These are phyloP conservation scores for Vicia sativa DNA, from an alignment of 306 rosid genomes.

Conservation along the genomic window DNA sequence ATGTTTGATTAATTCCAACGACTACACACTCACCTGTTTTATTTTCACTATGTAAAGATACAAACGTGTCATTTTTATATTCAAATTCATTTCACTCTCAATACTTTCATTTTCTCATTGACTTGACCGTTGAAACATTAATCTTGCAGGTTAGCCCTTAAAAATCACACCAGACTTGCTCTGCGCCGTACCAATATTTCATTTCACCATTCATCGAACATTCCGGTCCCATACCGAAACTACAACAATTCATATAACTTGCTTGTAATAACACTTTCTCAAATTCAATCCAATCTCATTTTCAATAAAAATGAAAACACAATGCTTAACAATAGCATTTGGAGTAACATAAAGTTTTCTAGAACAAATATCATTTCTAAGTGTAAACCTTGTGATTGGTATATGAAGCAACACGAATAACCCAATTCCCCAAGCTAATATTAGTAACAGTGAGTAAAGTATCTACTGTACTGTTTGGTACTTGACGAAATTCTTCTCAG, in stretches of 20 bases:
- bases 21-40: too few relatives aligned
- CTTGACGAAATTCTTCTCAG: constrained; percentile 69
- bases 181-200: too few relatives aligned
- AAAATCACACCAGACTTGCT: too few relatives aligned
- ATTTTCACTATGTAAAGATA: too few relatives aligned
- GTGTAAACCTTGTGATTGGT: constrained; percentile 68
- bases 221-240: too few relatives aligned
- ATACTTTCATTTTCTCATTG: too few relatives aligned
- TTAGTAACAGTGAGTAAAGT: constrained; percentile 66
- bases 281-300: not conserved
- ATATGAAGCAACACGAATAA: constrained; percentile 78
- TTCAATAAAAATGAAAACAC: not conserved
- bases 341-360: constrained; percentile 78
- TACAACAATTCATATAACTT: not conserved
- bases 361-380: constrained; percentile 71
- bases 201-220: too few relatives aligned
- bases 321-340: constrained; percentile 65
- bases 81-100: too few relatives aligned
- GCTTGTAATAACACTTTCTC: not conserved
- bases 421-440: constrained; percentile 91
- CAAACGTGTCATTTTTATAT: too few relatives aligned
- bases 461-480: constrained; percentile 75
- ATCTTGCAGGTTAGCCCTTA: too few relatives aligned
- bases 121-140: too few relatives aligned
- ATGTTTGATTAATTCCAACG: too few relatives aligned